These are phyloP conservation scores for Scutellaria galericulata DNA, from an alignment of 257 asterid genomes.

Conservation along the genomic window DNA sequence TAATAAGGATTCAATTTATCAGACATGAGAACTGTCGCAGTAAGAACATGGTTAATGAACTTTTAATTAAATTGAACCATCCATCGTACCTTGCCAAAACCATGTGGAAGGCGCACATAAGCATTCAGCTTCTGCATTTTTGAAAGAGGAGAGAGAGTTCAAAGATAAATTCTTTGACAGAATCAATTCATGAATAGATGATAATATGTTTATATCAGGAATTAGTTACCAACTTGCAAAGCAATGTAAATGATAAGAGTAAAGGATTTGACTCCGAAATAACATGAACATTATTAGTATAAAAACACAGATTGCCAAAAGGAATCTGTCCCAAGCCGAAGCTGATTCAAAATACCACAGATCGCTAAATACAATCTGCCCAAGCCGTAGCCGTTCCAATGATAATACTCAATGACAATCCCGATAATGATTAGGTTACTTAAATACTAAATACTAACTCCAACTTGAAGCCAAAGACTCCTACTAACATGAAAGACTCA, in stretches of 20 bases:
- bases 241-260: background rate
- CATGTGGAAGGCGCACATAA: slow-evolving; percentile 87
- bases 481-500: too few relatives aligned
- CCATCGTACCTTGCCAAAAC: slow-evolving; percentile 80
- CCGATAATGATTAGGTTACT: too few relatives aligned
- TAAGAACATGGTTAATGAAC: slow-evolving; percentile 26
- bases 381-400: too few relatives aligned
- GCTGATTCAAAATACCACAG: too few relatives aligned
- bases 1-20: slow-evolving; percentile 43
- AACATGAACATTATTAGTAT: too few relatives aligned
- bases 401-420: too few relatives aligned
- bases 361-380: too few relatives aligned
- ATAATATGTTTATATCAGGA: background rate
- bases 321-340: too few relatives aligned
- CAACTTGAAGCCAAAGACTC: too few relatives aligned
- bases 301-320: too few relatives aligned
- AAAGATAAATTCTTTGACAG: slow-evolving; percentile 17
- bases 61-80: slow-evolving; percentile 16
- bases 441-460: too few relatives aligned
- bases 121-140: slow-evolving; percentile 81
- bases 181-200: slow-evolving; percentile 23
- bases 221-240: slow-evolving; percentile 6
- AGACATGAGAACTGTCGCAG: slow-evolving; percentile 35
- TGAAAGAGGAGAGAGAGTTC: slow-evolving; percentile 29
- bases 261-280: too few relatives aligned